Conservation (phyloP, 257 asterid genomes). For the Euphrasia confusa region DNA sequence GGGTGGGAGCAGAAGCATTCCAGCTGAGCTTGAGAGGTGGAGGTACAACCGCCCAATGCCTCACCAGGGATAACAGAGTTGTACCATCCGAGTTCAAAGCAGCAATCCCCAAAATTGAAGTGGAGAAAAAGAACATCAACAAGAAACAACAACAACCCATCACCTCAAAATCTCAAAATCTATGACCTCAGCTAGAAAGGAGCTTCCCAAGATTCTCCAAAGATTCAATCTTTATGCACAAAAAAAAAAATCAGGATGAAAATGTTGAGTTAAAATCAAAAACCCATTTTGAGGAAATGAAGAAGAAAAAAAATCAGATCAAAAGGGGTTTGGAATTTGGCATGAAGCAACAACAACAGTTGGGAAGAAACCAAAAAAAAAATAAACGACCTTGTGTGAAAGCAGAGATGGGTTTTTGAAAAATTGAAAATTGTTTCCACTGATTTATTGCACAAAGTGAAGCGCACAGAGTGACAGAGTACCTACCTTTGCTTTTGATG, state of each 20-base stretch:
- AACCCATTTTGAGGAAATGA: background rate
- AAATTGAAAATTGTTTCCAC: background rate
- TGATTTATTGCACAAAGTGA: slow-evolving; percentile 2
- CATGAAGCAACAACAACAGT: background rate
- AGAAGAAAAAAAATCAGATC: background rate
- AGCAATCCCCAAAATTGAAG: slow-evolving; percentile 23
- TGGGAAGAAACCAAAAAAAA: background rate
- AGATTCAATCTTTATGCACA: slow-evolving; percentile 20
- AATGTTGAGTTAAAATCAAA: background rate
- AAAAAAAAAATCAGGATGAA: background rate
- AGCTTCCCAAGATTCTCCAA: slow-evolving; percentile 3
- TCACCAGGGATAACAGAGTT: slow-evolving; percentile 51
- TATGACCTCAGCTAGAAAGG: background rate
- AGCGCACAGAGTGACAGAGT: background rate
- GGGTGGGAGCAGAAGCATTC: slow-evolving; percentile 73
- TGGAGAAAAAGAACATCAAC: slow-evolving; percentile 34
- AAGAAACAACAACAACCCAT: slow-evolving; percentile 27
- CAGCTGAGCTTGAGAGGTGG: slow-evolving; percentile 57
- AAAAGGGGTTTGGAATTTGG: background rate
- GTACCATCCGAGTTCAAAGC: slow-evolving; percentile 55
- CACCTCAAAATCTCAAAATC: slow-evolving; percentile 27
- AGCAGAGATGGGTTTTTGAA: slow-evolving; percentile 10
- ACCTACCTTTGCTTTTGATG: background rate
- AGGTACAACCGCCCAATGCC: slow-evolving; percentile 59
- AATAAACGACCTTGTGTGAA: slow-evolving; percentile 24